Conservation (phyloP, 2,329 filamentous ascomycete genomes). For the Didymella keratinophila region DNA sequence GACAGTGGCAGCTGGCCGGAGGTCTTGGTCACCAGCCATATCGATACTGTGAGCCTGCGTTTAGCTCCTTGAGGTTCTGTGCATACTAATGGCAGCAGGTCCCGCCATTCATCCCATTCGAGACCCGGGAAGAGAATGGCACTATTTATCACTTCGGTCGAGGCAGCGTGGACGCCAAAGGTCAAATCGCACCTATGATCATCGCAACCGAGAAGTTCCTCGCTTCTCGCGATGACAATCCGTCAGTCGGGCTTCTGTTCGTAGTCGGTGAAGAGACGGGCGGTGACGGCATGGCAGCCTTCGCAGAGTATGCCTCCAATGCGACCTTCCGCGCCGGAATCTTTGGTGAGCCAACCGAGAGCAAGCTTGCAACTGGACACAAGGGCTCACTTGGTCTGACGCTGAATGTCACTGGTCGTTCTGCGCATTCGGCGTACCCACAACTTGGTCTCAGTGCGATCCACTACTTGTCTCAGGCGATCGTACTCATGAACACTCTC, state of each 20-base stretch:
- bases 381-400: conserved; percentile 78
- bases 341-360: conserved; percentile 92
- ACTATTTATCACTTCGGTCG: conserved; percentile 67
- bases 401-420: conserved; percentile 73
- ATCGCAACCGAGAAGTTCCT: conserved; percentile 67
- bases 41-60: conserved; percentile 65
- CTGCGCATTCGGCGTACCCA: conserved; percentile 88
- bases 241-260: conserved; percentile 58
- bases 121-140: conserved; percentile 56
- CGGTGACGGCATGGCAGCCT: conserved; percentile 77
- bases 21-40: conserved; percentile 77
- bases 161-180: conserved; percentile 70
- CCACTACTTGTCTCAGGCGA: conserved; percentile 75
- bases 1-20: conserved; percentile 55
- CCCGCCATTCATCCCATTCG: conserved; percentile 73
- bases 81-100: conserved; percentile 22
- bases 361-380: conserved; percentile 85
- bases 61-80: too few relatives aligned
- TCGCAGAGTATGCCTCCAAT: conserved; percentile 46
- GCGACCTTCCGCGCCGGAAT: conserved; percentile 71
- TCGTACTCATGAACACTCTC: conserved; percentile 67
- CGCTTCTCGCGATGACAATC: conserved; percentile 50
- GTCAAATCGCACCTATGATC: conserved; percentile 72
- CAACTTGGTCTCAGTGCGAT: conserved; percentile 86
- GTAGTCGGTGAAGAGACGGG: conserved; percentile 81